These are phyloP conservation scores for Penstemon eatonii DNA, from an alignment of 257 asterid genomes.

Conservation along the genomic window DNA sequence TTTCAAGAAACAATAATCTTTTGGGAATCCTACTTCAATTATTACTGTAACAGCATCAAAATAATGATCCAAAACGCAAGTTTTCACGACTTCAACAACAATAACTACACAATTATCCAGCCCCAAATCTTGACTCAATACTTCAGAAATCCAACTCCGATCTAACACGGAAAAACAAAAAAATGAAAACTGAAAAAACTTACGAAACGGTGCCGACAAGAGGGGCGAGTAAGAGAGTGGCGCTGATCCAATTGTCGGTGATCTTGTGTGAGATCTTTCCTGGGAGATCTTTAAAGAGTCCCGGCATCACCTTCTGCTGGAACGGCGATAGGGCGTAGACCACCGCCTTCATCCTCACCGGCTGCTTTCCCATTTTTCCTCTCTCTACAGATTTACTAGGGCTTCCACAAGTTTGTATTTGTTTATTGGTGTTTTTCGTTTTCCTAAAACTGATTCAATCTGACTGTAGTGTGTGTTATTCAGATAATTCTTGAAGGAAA, in stretches of 20 bases:
- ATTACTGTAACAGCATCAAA: too few relatives aligned
- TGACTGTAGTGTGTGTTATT: too few relatives aligned
- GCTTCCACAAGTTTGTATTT: constrained; percentile 27
- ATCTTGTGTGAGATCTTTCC: constrained; percentile 78
- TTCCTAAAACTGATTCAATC: too few relatives aligned
- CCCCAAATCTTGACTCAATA: too few relatives aligned
- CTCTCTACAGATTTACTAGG: constrained; percentile 31
- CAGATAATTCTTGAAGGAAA: not conserved
- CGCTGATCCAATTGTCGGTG: constrained; percentile 77
- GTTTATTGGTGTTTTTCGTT: not conserved
- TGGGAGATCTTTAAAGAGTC: constrained; percentile 75
- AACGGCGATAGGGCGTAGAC: constrained; percentile 81
- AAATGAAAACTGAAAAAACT: not conserved
- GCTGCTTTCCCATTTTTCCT: constrained; percentile 69
- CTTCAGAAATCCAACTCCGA: not conserved
- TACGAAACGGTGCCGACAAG: constrained; percentile 73
- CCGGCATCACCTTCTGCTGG: constrained; percentile 88
- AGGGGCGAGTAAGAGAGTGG: constrained; percentile 71
- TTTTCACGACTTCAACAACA: too few relatives aligned
- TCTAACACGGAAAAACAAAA: not conserved
- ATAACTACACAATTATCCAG: too few relatives aligned
- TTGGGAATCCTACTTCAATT: too few relatives aligned
- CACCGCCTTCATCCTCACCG: constrained; percentile 81
- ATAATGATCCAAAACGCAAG: not conserved
- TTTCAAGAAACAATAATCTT: too few relatives aligned